phyloP scores from a whole-genome alignment of 2,329 filamentous ascomycete species.

The Trichocomaceae sp. region DNA sequence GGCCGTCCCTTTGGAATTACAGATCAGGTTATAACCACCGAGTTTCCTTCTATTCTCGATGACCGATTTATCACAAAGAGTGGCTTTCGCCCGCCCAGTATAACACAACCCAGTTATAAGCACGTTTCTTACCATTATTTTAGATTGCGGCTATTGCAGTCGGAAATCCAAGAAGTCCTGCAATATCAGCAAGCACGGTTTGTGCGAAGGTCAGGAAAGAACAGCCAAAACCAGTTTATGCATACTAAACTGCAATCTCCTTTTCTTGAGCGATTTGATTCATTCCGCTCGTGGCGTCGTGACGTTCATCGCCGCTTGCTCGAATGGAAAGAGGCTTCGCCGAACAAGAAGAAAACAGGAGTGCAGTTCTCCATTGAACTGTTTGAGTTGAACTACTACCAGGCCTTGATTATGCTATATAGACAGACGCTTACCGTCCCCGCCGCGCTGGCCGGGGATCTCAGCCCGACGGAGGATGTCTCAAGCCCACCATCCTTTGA shows the following conservation, averaged over 20 bases:
- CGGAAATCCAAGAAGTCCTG: constrained; percentile 87
- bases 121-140: constrained; percentile 89
- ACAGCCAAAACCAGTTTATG: constrained; percentile 64
- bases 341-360: constrained; percentile 69
- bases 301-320: constrained; percentile 78
- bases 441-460: constrained; percentile 73
- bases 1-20: constrained; percentile 88
- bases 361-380: constrained; percentile 88
- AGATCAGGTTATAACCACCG: constrained; percentile 93
- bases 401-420: constrained; percentile 92
- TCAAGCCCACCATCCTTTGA: constrained; percentile 48
- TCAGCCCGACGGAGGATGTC: constrained; percentile 53
- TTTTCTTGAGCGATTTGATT: constrained; percentile 75
- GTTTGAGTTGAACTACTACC: constrained; percentile 94
- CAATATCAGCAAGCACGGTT: constrained; percentile 86
- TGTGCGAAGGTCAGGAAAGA: constrained; percentile 60
- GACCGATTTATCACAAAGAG: constrained; percentile 78
- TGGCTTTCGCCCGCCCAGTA: constrained; percentile 60
- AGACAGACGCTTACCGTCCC: constrained; percentile 84
- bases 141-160: constrained; percentile 78
- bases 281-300: constrained; percentile 79
- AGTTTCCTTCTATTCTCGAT: constrained; percentile 83
- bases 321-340: constrained; percentile 80
- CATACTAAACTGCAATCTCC: constrained; percentile 74
- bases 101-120: constrained; percentile 75